These are phyloP conservation scores for Phytopythium kandeliae DNA, from an alignment of 352 stramenopile species.

Conservation along the genomic window DNA sequence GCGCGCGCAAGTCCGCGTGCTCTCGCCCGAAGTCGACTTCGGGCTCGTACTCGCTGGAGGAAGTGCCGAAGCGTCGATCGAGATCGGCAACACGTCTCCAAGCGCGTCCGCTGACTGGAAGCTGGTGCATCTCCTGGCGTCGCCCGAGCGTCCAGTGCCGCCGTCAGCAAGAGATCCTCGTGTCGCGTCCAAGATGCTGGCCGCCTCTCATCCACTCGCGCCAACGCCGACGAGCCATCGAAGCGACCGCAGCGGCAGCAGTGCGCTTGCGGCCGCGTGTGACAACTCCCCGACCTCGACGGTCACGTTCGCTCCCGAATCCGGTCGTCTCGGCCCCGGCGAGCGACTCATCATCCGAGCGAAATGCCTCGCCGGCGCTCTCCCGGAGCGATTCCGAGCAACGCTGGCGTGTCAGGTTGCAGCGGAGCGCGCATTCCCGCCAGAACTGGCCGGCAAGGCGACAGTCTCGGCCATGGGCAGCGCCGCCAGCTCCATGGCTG, in stretches of 20 bases:
- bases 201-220: conserved; percentile 32
- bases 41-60: conserved; percentile 59
- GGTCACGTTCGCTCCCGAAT: conserved; percentile 44
- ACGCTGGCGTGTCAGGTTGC: conserved; percentile 35
- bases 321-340: conserved; percentile 30
- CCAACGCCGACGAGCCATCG: conserved; percentile 30
- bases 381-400: conserved; percentile 59
- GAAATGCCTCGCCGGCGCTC: conserved; percentile 42
- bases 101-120: conserved; percentile 28
- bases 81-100: conserved; percentile 19
- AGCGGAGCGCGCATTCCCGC: conserved; percentile 19
- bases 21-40: conserved; percentile 60
- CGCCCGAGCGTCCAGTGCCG: neutral
- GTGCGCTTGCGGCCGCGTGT: conserved; percentile 33
- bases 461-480: neutral
- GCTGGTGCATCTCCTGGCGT: conserved; percentile 36
- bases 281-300: conserved; percentile 37
- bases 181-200: conserved; percentile 45
- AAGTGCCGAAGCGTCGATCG: conserved; percentile 26
- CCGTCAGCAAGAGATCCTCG: conserved; percentile 10
- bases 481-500: neutral
- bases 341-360: conserved; percentile 32
- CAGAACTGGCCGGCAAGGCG: neutral
- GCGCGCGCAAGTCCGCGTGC: conserved; percentile 33
- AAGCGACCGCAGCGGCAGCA: conserved; percentile 24